Conservation (phyloP, 768 basidiomycete genomes). For the Macrocybe gigantea region DNA sequence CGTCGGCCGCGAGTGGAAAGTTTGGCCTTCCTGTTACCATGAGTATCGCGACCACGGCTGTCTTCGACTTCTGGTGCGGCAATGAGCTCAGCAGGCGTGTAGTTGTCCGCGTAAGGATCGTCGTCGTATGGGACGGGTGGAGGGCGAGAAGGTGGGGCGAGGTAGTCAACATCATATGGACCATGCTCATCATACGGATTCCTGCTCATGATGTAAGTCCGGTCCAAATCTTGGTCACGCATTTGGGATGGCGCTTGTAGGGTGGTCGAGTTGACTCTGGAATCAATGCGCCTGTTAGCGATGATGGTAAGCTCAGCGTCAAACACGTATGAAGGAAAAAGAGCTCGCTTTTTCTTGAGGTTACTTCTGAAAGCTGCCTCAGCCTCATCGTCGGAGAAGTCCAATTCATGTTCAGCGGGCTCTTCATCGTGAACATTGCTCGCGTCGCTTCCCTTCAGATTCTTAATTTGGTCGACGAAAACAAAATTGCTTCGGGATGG, state of each 20-base stretch:
- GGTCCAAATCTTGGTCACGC: constrained; percentile 49
- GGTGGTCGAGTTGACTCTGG: constrained; percentile 42
- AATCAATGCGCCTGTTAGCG: constrained; percentile 42
- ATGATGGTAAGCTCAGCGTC: constrained; percentile 1
- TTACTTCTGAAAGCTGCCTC: constrained; percentile 69
- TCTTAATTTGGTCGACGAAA: constrained; percentile 66
- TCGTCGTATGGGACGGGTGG: constrained; percentile 74
- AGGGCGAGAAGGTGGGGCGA: constrained; percentile 53
- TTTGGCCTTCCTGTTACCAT: not conserved
- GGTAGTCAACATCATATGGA: constrained; percentile 63
- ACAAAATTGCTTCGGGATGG: constrained; percentile 79
- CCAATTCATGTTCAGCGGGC: constrained; percentile 80
- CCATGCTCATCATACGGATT: constrained; percentile 65
- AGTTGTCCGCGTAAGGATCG: constrained; percentile 53
- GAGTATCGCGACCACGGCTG: not conserved
- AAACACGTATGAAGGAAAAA: constrained; percentile 1
- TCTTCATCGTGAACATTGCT: constrained; percentile 96
- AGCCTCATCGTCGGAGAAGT: constrained; percentile 94
- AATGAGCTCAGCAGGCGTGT: constrained; percentile 22
- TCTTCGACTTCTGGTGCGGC: not conserved
- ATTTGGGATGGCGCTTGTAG: constrained; percentile 51
- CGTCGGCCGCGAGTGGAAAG: constrained; percentile 14
- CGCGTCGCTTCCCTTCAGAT: constrained; percentile 84
- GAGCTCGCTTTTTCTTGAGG: constrained; percentile 51
- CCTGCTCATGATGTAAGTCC: constrained; percentile 37